Percentiles rank a stretch among this genome's conserved stretches.
Conservation (phyloP, 1,139 yeast genomes). For the Saccharomyces hybrid region DNA sequence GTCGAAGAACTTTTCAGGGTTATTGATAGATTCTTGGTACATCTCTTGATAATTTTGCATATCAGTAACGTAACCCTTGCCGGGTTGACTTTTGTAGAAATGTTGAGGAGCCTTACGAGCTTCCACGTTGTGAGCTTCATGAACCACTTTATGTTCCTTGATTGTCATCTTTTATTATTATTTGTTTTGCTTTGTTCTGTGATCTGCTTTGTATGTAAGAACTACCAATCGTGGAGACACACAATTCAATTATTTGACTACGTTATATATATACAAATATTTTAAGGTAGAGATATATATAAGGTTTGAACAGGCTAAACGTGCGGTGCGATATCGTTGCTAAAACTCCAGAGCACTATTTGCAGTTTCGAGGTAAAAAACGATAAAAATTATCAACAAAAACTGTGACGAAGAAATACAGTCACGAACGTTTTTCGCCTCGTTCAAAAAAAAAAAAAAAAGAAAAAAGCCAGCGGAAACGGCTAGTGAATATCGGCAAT, state of each 20-base stretch:
- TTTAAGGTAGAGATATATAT: not conserved
- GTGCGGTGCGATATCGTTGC: slow-evolving; percentile 1
- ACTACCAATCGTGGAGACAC: not conserved
- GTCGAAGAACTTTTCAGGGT: slow-evolving; percentile 83
- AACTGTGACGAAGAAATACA: not conserved
- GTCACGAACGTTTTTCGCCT: not conserved
- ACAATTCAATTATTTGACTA: not conserved
- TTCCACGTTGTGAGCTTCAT: slow-evolving; percentile 67
- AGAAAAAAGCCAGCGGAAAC: not conserved
- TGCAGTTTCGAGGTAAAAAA: not conserved
- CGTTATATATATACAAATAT: not conserved
- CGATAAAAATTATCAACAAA: not conserved
- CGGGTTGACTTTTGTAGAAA: slow-evolving; percentile 68
- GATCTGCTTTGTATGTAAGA: not conserved
- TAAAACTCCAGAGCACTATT: not conserved
- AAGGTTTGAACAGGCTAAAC: not conserved
- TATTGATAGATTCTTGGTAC: slow-evolving; percentile 68
- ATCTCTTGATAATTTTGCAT: slow-evolving; percentile 66
- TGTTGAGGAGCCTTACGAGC: slow-evolving; percentile 66
- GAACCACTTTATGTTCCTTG: slow-evolving; percentile 46
- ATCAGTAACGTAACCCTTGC: slow-evolving; percentile 40
- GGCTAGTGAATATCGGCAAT: not conserved
- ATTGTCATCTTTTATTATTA: slow-evolving; percentile 10
- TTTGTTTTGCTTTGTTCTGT: not conserved
- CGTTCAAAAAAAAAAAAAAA: not conserved